A percentile compares a stretch with the other conserved stretches of the same genome.
phyloP scores from a whole-genome alignment of 805 yeast genomes.

The Candida ipomoeae region DNA sequence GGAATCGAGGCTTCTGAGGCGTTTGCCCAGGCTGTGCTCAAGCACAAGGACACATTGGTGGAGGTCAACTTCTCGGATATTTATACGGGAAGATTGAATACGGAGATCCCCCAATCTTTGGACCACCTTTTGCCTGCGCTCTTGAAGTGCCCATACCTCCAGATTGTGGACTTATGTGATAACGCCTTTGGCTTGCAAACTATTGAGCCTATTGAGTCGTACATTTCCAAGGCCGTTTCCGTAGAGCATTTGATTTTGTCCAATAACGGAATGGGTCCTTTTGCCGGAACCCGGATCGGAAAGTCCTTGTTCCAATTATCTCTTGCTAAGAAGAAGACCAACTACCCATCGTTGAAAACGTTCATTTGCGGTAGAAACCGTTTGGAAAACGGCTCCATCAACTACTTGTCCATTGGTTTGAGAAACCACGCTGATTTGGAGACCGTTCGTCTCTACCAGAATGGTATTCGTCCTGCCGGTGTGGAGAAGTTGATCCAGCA shows the following conservation, averaged over 20 bases:
- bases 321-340: conserved; percentile 51
- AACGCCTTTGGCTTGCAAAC: conserved; percentile 97
- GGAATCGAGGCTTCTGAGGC: conserved; percentile 84
- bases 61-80: conserved; percentile 87
- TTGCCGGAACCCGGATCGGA: conserved; percentile 94
- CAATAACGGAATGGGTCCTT: conserved; percentile 98
- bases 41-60: conserved; percentile 44
- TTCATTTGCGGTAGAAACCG: conserved; percentile 97
- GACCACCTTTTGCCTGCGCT: conserved; percentile 69
- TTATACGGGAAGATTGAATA: conserved; percentile 90
- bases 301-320: conserved; percentile 73
- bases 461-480: conserved; percentile 96
- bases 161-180: conserved; percentile 80
- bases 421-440: conserved; percentile 73
- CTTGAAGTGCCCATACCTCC: conserved; percentile 61
- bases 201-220: conserved; percentile 81
- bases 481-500: conserved; percentile 65
- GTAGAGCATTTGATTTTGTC: conserved; percentile 83
- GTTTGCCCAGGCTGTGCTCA: conserved; percentile 54
- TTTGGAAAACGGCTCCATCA: conserved; percentile 90
- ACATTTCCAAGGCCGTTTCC: conserved; percentile 68
- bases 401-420: conserved; percentile 78
- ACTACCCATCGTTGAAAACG: conserved; percentile 60
- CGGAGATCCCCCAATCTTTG: conserved; percentile 87
- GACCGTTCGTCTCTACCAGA: conserved; percentile 80